phyloP scores from a whole-genome alignment of 306 rosid genomes.

The Castanospermum australe region DNA sequence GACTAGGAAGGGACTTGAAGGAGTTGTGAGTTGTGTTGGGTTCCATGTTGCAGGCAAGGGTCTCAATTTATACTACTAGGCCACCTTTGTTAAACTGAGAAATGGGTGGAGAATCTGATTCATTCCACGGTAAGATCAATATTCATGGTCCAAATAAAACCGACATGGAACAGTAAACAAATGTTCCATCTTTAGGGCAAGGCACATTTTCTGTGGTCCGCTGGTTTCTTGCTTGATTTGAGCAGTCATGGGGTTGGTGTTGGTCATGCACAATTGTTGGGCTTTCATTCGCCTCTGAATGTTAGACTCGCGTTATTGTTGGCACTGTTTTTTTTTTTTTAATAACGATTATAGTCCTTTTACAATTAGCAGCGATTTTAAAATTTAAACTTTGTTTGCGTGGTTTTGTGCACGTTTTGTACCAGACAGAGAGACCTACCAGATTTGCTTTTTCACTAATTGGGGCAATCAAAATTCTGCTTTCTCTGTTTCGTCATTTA shows the following conservation, averaged over 20 bases:
- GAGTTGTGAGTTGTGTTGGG: conserved; percentile 5
- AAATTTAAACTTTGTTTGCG: too few species aligned
- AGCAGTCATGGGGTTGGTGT: conserved; percentile 10
- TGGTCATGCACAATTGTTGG: conserved; percentile 14
- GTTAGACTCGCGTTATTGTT: neutral
- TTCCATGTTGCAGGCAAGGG: neutral
- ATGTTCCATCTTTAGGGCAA: conserved; percentile 13
- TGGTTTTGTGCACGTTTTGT: neutral
- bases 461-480: neutral
- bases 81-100: conserved; percentile 14
- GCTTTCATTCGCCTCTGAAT: neutral
- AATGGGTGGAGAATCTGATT: conserved; percentile 49
- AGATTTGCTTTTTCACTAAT: neutral
- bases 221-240: conserved; percentile 20
- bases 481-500: conserved; percentile 6
- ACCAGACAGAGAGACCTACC: neutral
- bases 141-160: conserved; percentile 32
- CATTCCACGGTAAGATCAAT: conserved; percentile 23
- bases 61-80: conserved; percentile 30
- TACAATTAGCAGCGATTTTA: too few species aligned
- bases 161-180: conserved; percentile 25
- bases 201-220: conserved; percentile 45
- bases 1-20: conserved; percentile 7
- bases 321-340: neutral
- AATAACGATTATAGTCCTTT: too few species aligned